Percentiles rank a stretch among this genome's conserved stretches.
Evolutionary conservation across 2,329 filamentous ascomycete species (phyloP).

Genomic region (Exophiala lecanii-corni): DNA sequence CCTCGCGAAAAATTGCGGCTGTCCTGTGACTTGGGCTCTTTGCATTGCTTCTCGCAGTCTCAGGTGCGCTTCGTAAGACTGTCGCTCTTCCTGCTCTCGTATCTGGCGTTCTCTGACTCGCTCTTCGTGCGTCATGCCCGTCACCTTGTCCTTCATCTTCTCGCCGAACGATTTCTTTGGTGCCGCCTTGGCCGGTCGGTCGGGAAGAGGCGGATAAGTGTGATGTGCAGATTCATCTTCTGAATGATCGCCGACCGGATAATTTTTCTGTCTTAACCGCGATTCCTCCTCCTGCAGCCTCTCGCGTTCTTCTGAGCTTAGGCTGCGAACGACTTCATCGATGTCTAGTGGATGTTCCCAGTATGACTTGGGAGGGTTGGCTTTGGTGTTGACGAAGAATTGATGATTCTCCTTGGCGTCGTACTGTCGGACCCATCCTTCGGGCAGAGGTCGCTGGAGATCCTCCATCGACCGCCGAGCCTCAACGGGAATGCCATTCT

Average conservation of each 20-base stretch:
- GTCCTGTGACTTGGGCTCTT: slow-evolving; percentile 49
- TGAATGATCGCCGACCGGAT: slow-evolving; percentile 12
- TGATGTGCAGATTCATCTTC: slow-evolving; percentile 30
- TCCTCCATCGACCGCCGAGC: slow-evolving; percentile 59
- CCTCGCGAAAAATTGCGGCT: slow-evolving; percentile 53
- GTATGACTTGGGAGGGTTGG: slow-evolving; percentile 52
- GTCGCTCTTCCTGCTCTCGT: slow-evolving; percentile 47
- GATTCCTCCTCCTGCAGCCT: slow-evolving; percentile 35
- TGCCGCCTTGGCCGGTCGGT: slow-evolving; percentile 18
- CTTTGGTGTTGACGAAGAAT: slow-evolving; percentile 58
- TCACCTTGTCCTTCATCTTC: slow-evolving; percentile 57
- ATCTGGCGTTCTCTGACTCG: slow-evolving; percentile 44
- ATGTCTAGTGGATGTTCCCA: slow-evolving; percentile 62
- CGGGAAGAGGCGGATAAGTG: slow-evolving; percentile 19
- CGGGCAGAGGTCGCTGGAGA: slow-evolving; percentile 50
- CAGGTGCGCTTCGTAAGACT: slow-evolving; percentile 51
- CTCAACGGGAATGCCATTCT: slow-evolving; percentile 51
- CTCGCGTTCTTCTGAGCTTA: slow-evolving; percentile 48
- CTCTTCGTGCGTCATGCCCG: slow-evolving; percentile 52
- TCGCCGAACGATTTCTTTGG: slow-evolving; percentile 47
- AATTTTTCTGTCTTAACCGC: slow-evolving; percentile 28
- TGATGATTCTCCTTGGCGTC: slow-evolving; percentile 53
- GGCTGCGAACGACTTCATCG: slow-evolving; percentile 46
- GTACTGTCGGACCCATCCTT: slow-evolving; percentile 55
- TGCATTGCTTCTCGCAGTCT: slow-evolving; percentile 48